These are phyloP conservation scores for Sanguinoderma infundibulare DNA, from an alignment of 1,284 basidiomycete species.

Conservation along the genomic window DNA sequence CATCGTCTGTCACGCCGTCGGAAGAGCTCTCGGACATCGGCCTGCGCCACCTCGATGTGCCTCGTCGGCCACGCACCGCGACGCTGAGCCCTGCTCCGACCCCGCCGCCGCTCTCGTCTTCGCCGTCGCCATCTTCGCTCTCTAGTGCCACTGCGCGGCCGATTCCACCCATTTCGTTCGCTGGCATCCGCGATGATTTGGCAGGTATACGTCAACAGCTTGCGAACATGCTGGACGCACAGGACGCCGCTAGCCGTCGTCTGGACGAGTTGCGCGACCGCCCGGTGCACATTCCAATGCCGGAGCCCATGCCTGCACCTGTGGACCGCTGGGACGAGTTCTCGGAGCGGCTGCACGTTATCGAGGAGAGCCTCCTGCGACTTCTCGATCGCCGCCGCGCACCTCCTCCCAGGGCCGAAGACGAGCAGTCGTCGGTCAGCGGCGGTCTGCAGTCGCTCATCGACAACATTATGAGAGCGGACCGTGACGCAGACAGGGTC, in stretches of 20 bases:
- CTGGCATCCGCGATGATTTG: slow-evolving; percentile 49
- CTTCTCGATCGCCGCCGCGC: slow-evolving; percentile 25
- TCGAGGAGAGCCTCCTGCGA: slow-evolving; percentile 48
- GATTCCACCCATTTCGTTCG: slow-evolving; percentile 36
- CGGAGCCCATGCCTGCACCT: background rate
- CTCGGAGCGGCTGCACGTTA: slow-evolving; percentile 40
- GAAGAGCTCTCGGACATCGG: slow-evolving; percentile 23
- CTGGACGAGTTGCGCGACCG: slow-evolving; percentile 46
- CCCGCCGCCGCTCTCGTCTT: slow-evolving; percentile 38
- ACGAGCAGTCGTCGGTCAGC: slow-evolving; percentile 25
- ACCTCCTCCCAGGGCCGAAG: slow-evolving; percentile 19
- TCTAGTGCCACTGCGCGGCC: slow-evolving; percentile 51
- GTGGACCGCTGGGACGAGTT: slow-evolving; percentile 40
- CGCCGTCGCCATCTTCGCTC: slow-evolving; percentile 43
- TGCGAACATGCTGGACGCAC: slow-evolving; percentile 58
- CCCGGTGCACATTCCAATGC: background rate
- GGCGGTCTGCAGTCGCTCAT: slow-evolving; percentile 29
- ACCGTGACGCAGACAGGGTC: slow-evolving; percentile 25
- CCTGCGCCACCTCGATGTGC: slow-evolving; percentile 10
- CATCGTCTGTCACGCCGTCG: slow-evolving; percentile 25
- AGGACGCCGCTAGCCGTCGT: slow-evolving; percentile 56
- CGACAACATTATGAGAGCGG: slow-evolving; percentile 32
- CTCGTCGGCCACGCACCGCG: slow-evolving; percentile 18
- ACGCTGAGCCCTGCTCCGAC: slow-evolving; percentile 12
- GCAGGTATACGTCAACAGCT: slow-evolving; percentile 56